These are phyloP conservation scores for Craterostigma plantagineum DNA, from an alignment of 257 asterid species.

Conservation along the genomic window DNA sequence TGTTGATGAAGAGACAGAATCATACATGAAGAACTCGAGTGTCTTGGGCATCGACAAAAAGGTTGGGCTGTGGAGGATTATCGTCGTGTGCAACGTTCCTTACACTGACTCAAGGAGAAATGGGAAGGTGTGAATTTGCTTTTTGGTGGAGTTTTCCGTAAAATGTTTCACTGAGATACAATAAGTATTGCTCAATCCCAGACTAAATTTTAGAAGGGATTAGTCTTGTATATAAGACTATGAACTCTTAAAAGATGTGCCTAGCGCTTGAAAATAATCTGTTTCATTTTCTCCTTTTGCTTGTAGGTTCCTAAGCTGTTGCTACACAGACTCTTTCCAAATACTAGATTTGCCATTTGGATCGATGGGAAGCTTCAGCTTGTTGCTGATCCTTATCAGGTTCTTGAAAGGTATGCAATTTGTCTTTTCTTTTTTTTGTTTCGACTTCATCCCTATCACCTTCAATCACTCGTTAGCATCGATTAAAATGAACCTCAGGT, in stretches of 20 bases:
- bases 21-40: constrained; percentile 33
- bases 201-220: no score
- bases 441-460: background rate
- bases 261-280: no score
- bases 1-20: constrained; percentile 63
- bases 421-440: no score
- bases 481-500: no score
- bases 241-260: no score
- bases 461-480: background rate
- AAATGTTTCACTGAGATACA: background rate
- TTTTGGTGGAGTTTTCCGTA: background rate
- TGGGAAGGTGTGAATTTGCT: constrained; percentile 67
- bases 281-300: no score
- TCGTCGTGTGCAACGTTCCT: constrained; percentile 64
- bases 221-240: no score
- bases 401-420: constrained; percentile 63
- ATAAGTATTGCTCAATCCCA: no score
- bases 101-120: constrained; percentile 81
- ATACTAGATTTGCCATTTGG: constrained; percentile 76
- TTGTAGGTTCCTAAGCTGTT: constrained; percentile 88
- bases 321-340: constrained; percentile 76
- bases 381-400: constrained; percentile 73
- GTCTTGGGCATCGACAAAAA: constrained; percentile 46
- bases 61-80: constrained; percentile 74
- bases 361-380: constrained; percentile 89